Evolutionary conservation across 805 yeast genomes (phyloP).

Genomic region (Blastobotrys peoriensis): DNA sequence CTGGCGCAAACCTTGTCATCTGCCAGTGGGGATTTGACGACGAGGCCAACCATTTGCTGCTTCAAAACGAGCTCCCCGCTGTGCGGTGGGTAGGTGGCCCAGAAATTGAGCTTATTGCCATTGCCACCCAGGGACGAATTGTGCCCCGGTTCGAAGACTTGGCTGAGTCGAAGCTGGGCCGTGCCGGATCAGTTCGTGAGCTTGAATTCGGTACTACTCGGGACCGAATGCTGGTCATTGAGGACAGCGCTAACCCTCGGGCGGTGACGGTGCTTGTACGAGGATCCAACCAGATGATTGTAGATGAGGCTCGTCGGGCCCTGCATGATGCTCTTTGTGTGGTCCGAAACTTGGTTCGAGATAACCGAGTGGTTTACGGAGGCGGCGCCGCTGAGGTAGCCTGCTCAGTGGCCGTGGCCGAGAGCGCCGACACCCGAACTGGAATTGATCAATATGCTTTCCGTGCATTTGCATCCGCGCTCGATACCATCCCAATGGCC

Average conservation of each 20-base stretch:
- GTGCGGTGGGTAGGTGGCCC: conserved; percentile 99
- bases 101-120: conserved; percentile 90
- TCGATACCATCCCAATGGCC: conserved; percentile 89
- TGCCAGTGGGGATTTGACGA: conserved; percentile 99
- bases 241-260: conserved; percentile 76
- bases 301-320: conserved; percentile 94
- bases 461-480: conserved; percentile 87
- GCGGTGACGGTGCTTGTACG: conserved; percentile 91
- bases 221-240: conserved; percentile 93
- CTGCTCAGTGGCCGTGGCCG: conserved; percentile 84
- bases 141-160: conserved; percentile 97
- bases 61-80: conserved; percentile 87
- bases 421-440: conserved; percentile 85
- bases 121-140: conserved; percentile 95
- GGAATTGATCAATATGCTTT: conserved; percentile 98
- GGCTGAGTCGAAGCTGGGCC: conserved; percentile 72
- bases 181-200: conserved; percentile 79
- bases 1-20: conserved; percentile 94
- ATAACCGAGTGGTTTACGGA: conserved; percentile 94
- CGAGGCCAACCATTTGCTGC: conserved; percentile 89
- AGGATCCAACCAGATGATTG: conserved; percentile 97
- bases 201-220: conserved; percentile 93
- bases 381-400: conserved; percentile 98
- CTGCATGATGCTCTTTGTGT: conserved; percentile 96
- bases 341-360: conserved; percentile 89